A percentile compares a stretch with the other conserved stretches of the same genome.
phyloP scores from a whole-genome alignment of 768 basidiomycete species.

The Tubosaeta sp. region DNA sequence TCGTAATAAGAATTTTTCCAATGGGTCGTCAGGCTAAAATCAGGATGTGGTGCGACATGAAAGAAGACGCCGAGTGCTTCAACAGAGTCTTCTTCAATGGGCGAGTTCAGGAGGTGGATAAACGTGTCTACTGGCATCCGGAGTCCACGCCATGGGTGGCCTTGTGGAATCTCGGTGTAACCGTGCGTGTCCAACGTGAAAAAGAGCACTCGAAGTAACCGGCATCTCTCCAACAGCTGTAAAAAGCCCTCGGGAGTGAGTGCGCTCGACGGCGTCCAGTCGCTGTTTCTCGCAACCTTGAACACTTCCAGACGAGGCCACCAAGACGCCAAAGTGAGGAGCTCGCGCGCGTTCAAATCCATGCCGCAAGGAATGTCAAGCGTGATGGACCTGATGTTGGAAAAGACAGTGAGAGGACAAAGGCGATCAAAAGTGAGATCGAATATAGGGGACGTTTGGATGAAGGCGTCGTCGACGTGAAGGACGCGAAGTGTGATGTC shows the following conservation, averaged over 20 bases:
- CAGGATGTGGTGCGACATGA: slow-evolving; percentile 2
- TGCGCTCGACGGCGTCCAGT: slow-evolving; percentile 3
- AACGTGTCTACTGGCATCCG: background rate
- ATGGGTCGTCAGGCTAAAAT: slow-evolving; percentile 2
- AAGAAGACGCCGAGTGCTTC: slow-evolving; percentile 13
- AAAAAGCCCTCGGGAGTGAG: slow-evolving; percentile 11
- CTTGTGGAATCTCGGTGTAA: slow-evolving; percentile 6
- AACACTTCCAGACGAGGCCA: slow-evolving; percentile 9
- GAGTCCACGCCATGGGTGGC: slow-evolving; percentile 9
- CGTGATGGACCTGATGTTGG: slow-evolving; percentile 1
- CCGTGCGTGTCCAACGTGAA: slow-evolving; percentile 7
- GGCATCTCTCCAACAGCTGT: slow-evolving; percentile 11
- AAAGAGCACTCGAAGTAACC: slow-evolving; percentile 4
- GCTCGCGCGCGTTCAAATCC: slow-evolving; percentile 5
- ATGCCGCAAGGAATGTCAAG: background rate
- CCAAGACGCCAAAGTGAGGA: slow-evolving; percentile 11
- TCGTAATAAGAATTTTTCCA: background rate
- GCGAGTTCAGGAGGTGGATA: slow-evolving; percentile 2
- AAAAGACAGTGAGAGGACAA: slow-evolving; percentile 3
- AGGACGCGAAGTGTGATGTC: background rate
- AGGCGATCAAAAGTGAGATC: slow-evolving; percentile 2
- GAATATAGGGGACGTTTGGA: background rate
- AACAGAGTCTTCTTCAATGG: slow-evolving; percentile 2
- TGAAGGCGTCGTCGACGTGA: background rate
- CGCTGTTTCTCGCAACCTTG: background rate